Evolutionary conservation across 2,329 filamentous ascomycete species (phyloP).

Genomic region (Nannizzia gypsea): DNA sequence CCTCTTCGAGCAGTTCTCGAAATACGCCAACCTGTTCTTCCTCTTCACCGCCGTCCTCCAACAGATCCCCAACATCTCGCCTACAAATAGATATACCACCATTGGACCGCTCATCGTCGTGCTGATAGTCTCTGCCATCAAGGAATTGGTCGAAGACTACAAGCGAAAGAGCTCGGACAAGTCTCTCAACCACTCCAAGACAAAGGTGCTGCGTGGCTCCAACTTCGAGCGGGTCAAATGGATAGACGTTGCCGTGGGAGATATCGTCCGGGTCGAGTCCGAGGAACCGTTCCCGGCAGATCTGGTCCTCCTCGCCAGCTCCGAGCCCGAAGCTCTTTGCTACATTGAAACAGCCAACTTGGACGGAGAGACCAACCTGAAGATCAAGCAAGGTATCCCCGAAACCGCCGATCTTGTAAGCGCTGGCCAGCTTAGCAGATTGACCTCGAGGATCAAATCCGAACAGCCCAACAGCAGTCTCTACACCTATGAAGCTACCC

Average conservation of each 20-base stretch:
- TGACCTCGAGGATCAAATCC: slow-evolving; percentile 78
- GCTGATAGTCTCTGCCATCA: slow-evolving; percentile 84
- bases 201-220: slow-evolving; percentile 70
- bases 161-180: slow-evolving; percentile 78
- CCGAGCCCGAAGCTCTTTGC: slow-evolving; percentile 91
- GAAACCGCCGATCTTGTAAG: slow-evolving; percentile 85
- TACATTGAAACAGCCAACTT: slow-evolving; percentile 98
- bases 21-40: slow-evolving; percentile 99
- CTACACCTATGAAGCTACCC: slow-evolving; percentile 93
- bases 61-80: slow-evolving; percentile 88
- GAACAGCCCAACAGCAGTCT: slow-evolving; percentile 97
- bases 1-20: slow-evolving; percentile 95
- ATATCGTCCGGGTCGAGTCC: slow-evolving; percentile 84
- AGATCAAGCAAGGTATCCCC: slow-evolving; percentile 94
- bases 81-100: slow-evolving; percentile 90
- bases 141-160: slow-evolving; percentile 89
- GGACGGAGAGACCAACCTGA: slow-evolving; percentile 94
- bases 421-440: slow-evolving; percentile 67
- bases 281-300: slow-evolving; percentile 94
- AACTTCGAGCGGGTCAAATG: slow-evolving; percentile 78
- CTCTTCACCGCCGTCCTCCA: slow-evolving; percentile 89
- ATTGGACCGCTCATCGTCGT: slow-evolving; percentile 89
- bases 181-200: slow-evolving; percentile 75
- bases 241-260: slow-evolving; percentile 86
- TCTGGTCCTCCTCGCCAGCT: slow-evolving; percentile 80